Evolutionary conservation across 2,329 filamentous ascomycete species (phyloP), one percentile per base, ranked within the genome.

Genomic region (Talaromyces islandicus): DNA sequence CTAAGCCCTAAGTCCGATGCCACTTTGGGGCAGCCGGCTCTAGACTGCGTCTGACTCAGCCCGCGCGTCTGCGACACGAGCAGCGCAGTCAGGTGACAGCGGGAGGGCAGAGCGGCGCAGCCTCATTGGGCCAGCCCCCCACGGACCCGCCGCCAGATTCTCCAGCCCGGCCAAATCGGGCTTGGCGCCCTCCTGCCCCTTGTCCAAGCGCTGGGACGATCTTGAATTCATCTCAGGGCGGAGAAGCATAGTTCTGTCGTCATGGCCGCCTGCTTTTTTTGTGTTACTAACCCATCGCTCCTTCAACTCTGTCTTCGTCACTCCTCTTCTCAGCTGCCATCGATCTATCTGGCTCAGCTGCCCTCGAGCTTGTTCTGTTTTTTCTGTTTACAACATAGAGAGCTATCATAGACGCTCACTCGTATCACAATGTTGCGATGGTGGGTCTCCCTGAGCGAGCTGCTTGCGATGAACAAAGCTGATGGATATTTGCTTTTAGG

Each of bases 401-500:
- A n/a, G 4, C 48, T 17, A 52, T 29, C 25, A 25, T 7, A 29
- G 25, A 29, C 48, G 12, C 17, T 52, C 25, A 21, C 48, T 52
- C 19, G 48, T 41, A 25, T 46, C 48, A 67, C 56, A 59, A 75
- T 75, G 72, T 67, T 76, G 60, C 73, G 73, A 57, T 75, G 73
- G 73, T 75, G 61, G 55, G 66, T 69, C 25, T 27, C 56, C 38
- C 52, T 48, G 27, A 32, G 17, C 17, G 12, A 24, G 14, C 53
- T 54, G 17, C 50, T 50, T 46, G 41, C 50, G 27, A 27, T 43
- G n/a, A 32, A 27, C 19, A 24, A 19, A 24, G 25, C 41, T 27
- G 46, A 14, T 55, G 38, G 25, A 56, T 14, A 30, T 53, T 52
- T 48, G 38, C 52, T 61, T 54, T 9, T 67, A 86, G 92, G 92